phyloP scores from a whole-genome alignment of 2,329 filamentous ascomycete genomes.

The Tricladium varicosporioides region DNA sequence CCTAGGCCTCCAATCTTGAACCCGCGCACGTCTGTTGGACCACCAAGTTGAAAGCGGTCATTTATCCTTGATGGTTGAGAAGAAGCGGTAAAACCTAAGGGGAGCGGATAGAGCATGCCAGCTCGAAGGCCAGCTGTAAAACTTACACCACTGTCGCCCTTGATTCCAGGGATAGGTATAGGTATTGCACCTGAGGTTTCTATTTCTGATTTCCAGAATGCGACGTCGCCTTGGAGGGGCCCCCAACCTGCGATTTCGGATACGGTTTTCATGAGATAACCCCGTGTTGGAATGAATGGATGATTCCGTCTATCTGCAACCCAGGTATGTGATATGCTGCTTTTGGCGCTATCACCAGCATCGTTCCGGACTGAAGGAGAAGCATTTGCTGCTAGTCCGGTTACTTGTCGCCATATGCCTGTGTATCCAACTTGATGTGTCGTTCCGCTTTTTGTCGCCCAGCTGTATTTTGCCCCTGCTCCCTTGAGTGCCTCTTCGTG shows the following conservation, averaged over 20 bases:
- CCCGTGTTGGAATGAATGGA: slow-evolving; percentile 77
- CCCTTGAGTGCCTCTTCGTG: slow-evolving; percentile 88
- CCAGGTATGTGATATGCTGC: slow-evolving; percentile 78
- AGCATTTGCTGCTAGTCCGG: slow-evolving; percentile 70
- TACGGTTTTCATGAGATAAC: slow-evolving; percentile 75
- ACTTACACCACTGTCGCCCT: slow-evolving; percentile 72
- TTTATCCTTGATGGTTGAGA: slow-evolving; percentile 76
- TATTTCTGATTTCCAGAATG: slow-evolving; percentile 90
- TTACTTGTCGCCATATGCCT: slow-evolving; percentile 84
- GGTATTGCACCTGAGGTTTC: slow-evolving; percentile 77
- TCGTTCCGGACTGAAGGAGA: slow-evolving; percentile 80
- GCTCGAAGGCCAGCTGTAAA: slow-evolving; percentile 79
- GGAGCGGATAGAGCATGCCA: slow-evolving; percentile 80
- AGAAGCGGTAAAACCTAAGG: slow-evolving; percentile 53
- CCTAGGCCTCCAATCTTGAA: slow-evolving; percentile 89
- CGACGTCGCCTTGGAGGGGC: slow-evolving; percentile 80
- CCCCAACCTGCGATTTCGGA: slow-evolving; percentile 88
- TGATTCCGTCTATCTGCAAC: slow-evolving; percentile 79
- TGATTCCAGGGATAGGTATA: slow-evolving; percentile 66
- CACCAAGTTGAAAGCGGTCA: slow-evolving; percentile 92
- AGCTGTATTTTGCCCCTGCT: slow-evolving; percentile 72
- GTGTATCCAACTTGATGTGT: slow-evolving; percentile 79
- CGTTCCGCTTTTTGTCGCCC: slow-evolving; percentile 63
- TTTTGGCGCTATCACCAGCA: slow-evolving; percentile 89
- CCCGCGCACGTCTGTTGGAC: slow-evolving; percentile 89